Evolutionary conservation across 139 green algal genomes (phyloP), one percentile per base, ranked within the genome.

Genomic region (Tetradesmus lagerheimii): DNA sequence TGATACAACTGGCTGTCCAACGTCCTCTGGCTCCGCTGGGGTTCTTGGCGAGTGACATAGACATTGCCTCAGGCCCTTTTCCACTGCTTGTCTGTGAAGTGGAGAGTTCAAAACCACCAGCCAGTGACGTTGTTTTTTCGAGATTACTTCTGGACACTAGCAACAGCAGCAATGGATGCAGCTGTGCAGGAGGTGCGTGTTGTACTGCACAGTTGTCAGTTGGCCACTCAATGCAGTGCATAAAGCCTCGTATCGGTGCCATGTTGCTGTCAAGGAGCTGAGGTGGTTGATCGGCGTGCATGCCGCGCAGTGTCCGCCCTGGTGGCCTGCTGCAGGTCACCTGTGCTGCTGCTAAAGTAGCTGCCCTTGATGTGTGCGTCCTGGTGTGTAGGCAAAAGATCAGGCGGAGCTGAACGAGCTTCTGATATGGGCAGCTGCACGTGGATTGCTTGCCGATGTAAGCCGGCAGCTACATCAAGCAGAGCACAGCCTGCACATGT

Each of bases 401-500:
- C 89, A 94, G 27, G 89, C 89, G 0, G 92, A 94, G 9, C 84
- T 84, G 25, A 94, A 97, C 74, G 87, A 93, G 14, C 91, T 98
- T 39, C 86, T 98, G 16, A 76, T 97, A 27, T 92, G 97, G 71
- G 96, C 96, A 3, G 89, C 92, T 37, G 91, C 93, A 0, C 87
- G 93, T 0, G 96, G 96, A 1, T 94, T 97, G 43, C 57, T 93
- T 3, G 92, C 67, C 0, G 96, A 98, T 86, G 96, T 98, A 85
- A 93, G 93, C 38, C 15, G 18, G 8, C 18, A 53, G 4, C 20
- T 29, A 25, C 39, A 2, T n/a, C 20, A 77, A 29, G 20, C 41
- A 62, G 35, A 80, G 74, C 34, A 39, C 9, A 37, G 9, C 9
- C n/a, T 12, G 20, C 75, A 53, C 77, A 57, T 83, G 29, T 27